Evolutionary conservation across 2,329 filamentous ascomycete species (phyloP).

Genomic region (Sporothrix phasma): DNA sequence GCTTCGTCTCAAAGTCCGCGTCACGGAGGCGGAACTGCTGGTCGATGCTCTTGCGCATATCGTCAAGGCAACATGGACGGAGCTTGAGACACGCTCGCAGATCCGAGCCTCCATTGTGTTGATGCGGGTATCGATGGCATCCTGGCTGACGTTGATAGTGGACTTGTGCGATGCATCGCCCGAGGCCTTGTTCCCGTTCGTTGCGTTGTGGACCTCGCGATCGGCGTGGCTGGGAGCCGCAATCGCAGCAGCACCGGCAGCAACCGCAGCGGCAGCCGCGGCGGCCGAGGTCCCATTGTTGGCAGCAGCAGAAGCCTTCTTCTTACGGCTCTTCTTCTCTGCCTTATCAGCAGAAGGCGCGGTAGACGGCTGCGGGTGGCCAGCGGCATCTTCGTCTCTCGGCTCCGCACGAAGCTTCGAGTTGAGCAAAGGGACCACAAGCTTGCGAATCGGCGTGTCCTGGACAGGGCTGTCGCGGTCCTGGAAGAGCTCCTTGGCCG

Average conservation of each 20-base stretch:
- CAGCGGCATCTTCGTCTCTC: conserved; percentile 37
- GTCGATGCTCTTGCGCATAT: conserved; percentile 34
- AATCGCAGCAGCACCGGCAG: not conserved
- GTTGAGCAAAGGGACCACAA: conserved; percentile 25
- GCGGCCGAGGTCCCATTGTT: not conserved
- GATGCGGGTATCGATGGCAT: conserved; percentile 45
- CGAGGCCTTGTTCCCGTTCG: conserved; percentile 8
- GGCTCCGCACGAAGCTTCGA: conserved; percentile 34
- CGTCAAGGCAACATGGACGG: conserved; percentile 46
- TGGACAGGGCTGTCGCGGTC: conserved; percentile 22
- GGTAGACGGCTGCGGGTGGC: conserved; percentile 1
- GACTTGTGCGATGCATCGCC: conserved; percentile 24
- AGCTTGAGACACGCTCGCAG: conserved; percentile 35
- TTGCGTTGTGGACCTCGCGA: conserved; percentile 19
- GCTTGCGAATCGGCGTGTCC: conserved; percentile 27
- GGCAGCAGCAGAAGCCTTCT: conserved; percentile 47
- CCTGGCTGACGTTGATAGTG: conserved; percentile 22
- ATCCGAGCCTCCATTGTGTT: conserved; percentile 44
- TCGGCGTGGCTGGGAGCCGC: conserved; percentile 33
- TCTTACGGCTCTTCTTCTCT: conserved; percentile 54
- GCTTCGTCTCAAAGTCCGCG: conserved; percentile 41
- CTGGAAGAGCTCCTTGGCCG: conserved; percentile 30
- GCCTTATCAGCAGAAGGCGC: conserved; percentile 40
- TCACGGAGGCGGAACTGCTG: conserved; percentile 52
- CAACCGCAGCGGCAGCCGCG: not conserved